Percentiles rank a stretch among this genome's conserved stretches.
Evolutionary conservation across 164 flowering plant species (phyloP).

Genomic region (Sextonia rubra): DNA sequence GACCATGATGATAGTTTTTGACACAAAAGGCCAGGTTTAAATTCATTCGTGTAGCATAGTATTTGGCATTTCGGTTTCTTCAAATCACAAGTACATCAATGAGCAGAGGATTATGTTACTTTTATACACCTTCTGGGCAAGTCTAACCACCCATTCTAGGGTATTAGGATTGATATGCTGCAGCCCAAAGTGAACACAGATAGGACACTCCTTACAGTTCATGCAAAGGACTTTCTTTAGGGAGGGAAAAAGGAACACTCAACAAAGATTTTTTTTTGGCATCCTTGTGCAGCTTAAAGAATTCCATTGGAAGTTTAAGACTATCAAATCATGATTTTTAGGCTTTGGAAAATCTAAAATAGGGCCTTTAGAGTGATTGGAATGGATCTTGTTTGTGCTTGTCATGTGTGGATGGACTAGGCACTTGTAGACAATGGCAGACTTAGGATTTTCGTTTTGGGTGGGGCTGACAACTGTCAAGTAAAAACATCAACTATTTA

Average conservation of each 20-base stretch:
- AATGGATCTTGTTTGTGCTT: background rate
- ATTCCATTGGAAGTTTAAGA: background rate
- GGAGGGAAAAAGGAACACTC: background rate
- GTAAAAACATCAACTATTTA: no score
- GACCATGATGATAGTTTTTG: constrained; percentile 83
- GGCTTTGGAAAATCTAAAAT: background rate
- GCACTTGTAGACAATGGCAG: background rate
- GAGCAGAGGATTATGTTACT: no score
- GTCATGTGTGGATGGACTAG: background rate
- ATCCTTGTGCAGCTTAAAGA: background rate
- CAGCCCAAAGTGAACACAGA: background rate
- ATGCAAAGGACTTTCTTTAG: no score
- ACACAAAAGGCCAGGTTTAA: constrained; percentile 81
- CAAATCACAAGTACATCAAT: background rate
- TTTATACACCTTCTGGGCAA: no score
- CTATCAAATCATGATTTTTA: background rate
- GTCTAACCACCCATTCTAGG: background rate
- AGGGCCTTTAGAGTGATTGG: background rate
- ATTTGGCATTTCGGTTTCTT: background rate
- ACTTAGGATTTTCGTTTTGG: no score
- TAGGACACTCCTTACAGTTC: background rate
- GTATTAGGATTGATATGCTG: background rate
- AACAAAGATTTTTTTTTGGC: background rate
- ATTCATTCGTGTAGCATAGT: background rate
- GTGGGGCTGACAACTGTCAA: no score